Percentiles rank a stretch among this genome's conserved stretches.
Conservation (phyloP, 176 grass and related monocot genomes). For the Avena sativa region DNA sequence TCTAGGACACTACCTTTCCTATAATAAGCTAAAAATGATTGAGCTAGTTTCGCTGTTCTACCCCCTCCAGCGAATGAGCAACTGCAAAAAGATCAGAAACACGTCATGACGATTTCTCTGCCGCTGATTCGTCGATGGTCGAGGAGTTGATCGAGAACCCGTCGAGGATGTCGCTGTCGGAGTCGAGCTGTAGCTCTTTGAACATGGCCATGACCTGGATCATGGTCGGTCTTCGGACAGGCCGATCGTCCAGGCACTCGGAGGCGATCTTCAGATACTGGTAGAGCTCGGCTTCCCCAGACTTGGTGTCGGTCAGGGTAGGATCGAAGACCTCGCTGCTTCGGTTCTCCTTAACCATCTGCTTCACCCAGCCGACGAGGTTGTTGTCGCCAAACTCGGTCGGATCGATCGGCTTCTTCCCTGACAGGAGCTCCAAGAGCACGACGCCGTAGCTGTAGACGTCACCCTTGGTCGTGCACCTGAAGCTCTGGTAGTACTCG, state of each 20-base stretch:
- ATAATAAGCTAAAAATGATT: constrained; percentile 48
- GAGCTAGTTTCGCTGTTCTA: constrained; percentile 45
- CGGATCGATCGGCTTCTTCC: constrained; percentile 92
- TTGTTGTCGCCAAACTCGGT: constrained; percentile 90
- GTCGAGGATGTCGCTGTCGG: constrained; percentile 79
- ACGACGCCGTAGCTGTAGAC: constrained; percentile 97
- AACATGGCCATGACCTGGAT: constrained; percentile 99
- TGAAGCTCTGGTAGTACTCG: constrained; percentile 96
- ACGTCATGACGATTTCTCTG: constrained; percentile 61
- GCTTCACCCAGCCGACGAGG: constrained; percentile 93
- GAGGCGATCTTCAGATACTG: constrained; percentile 88
- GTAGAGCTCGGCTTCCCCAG: constrained; percentile 68
- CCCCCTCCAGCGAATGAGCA: constrained; percentile 56
- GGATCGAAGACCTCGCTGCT: constrained; percentile 80
- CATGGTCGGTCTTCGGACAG: constrained; percentile 79
- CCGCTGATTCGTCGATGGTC: constrained; percentile 67
- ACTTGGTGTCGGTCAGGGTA: constrained; percentile 50
- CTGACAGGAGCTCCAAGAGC: constrained; percentile 92
- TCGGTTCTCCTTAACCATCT: constrained; percentile 84
- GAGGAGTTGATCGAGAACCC: constrained; percentile 58
- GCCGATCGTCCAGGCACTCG: constrained; percentile 83
- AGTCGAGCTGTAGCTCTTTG: constrained; percentile 83
- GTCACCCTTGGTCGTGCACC: constrained; percentile 92
- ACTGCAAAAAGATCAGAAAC: constrained; percentile 33
- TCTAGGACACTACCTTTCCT: constrained; percentile 25